Percentiles rank a stretch among this genome's conserved stretches.
These are phyloP conservation scores for Leccinum subatratum DNA, from an alignment of 1,284 basidiomycete genomes.

Conservation along the genomic window DNA sequence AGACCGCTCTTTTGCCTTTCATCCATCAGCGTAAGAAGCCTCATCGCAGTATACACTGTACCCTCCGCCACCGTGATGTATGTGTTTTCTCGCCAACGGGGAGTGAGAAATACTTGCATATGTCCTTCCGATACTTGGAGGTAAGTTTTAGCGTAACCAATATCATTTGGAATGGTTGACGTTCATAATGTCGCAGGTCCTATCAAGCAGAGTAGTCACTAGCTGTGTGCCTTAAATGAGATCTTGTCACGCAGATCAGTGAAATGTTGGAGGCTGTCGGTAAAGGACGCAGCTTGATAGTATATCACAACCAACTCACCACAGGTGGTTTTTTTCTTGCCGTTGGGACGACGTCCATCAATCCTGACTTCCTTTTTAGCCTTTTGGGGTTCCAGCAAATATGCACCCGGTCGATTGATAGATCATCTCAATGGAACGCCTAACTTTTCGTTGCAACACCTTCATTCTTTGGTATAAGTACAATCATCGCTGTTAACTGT, in stretches of 20 bases:
- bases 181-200: slow-evolving; percentile 43
- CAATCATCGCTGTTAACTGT: background rate
- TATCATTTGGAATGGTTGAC: slow-evolving; percentile 6
- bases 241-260: slow-evolving; percentile 89
- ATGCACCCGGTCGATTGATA: slow-evolving; percentile 91
- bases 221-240: slow-evolving; percentile 88
- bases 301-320: slow-evolving; percentile 32
- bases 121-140: slow-evolving; percentile 89
- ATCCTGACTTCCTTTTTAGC: slow-evolving; percentile 32
- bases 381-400: slow-evolving; percentile 81
- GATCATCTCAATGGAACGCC: slow-evolving; percentile 87
- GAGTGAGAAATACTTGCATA: slow-evolving; percentile 94
- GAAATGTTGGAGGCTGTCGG: slow-evolving; percentile 85
- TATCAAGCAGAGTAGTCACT: slow-evolving; percentile 71
- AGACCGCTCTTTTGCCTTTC: slow-evolving; percentile 78
- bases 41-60: slow-evolving; percentile 65
- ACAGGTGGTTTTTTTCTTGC: slow-evolving; percentile 37
- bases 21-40: slow-evolving; percentile 47
- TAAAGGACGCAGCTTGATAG: slow-evolving; percentile 84
- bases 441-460: slow-evolving; percentile 88
- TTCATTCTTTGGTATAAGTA: slow-evolving; percentile 75
- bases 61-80: slow-evolving; percentile 69
- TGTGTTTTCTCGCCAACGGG: slow-evolving; percentile 98
- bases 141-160: slow-evolving; percentile 36
- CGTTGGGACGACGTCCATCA: background rate